Percentiles rank a stretch among this genome's conserved stretches.
Evolutionary conservation across 75 land plant genomes (phyloP).

Genomic region (Sequoia sempervirens): DNA sequence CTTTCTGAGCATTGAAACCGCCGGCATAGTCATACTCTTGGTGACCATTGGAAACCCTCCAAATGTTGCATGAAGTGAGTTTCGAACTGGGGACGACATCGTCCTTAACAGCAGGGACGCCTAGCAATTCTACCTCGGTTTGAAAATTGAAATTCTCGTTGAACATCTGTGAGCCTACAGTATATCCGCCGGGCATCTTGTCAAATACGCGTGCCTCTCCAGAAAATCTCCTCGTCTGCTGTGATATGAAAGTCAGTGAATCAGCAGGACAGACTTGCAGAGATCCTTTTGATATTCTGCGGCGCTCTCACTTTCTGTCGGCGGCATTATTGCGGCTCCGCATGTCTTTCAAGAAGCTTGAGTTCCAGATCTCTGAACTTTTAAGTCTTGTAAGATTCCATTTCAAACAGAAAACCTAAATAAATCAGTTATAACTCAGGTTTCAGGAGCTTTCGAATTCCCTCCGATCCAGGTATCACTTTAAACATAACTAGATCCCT

Average conservation of each 20-base stretch:
- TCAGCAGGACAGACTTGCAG: not conserved
- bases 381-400: not conserved
- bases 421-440: not conserved
- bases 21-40: not conserved
- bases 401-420: not conserved
- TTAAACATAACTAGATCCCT: no score
- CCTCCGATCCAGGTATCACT: no score
- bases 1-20: not conserved
- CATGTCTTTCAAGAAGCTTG: not conserved
- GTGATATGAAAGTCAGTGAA: constrained; percentile 3
- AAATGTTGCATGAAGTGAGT: not conserved
- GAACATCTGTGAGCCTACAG: not conserved
- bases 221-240: not conserved
- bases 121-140: not conserved
- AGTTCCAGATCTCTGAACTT: not conserved
- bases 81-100: not conserved
- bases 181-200: not conserved
- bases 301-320: not conserved
- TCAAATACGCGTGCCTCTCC: not conserved
- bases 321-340: not conserved
- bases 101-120: not conserved
- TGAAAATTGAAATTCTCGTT: constrained; percentile 4
- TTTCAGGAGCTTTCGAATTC: not conserved
- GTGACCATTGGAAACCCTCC: constrained; percentile 2
- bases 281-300: not conserved